These are phyloP conservation scores for Dicorynia guianensis DNA, from an alignment of 306 rosid genomes.

Conservation along the genomic window DNA sequence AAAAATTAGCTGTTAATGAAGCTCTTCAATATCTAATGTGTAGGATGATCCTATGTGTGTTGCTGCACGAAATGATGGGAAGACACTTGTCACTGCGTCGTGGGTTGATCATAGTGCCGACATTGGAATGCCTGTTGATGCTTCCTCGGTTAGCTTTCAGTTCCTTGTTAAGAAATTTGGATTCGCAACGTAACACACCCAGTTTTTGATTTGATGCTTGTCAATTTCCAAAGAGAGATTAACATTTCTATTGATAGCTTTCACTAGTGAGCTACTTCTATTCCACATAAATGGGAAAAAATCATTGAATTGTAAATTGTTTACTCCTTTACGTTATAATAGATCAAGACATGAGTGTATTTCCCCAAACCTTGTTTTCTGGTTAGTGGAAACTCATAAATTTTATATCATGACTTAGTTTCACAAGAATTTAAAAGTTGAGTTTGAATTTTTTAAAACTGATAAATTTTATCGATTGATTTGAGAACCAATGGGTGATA, in stretches of 20 bases:
- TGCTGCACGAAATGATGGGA: conserved; percentile 79
- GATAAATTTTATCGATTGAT: conserved; percentile 29
- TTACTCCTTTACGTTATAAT: not conserved
- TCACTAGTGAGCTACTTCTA: not conserved
- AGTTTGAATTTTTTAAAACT: not conserved
- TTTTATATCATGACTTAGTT: too few relatives aligned
- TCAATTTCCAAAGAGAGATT: too few relatives aligned
- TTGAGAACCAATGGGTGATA: conserved; percentile 5
- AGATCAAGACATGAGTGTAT: not conserved
- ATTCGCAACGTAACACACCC: not conserved
- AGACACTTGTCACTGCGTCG: conserved; percentile 72
- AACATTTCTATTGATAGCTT: not conserved
- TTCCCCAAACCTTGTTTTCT: too few relatives aligned
- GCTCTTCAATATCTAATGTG: not conserved
- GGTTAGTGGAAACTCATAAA: too few relatives aligned
- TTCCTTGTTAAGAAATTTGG: not conserved
- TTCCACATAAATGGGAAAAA: conserved; percentile 11
- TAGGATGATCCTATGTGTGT: conserved; percentile 84
- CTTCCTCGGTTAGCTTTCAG: conserved; percentile 62
- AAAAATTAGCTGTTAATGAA: not conserved
- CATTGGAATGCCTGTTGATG: conserved; percentile 65
- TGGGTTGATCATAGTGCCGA: conserved; percentile 94
- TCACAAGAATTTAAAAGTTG: too few relatives aligned
- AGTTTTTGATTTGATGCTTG: too few relatives aligned
- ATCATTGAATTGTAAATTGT: conserved; percentile 13